phyloP scores from a whole-genome alignment of 495 filamentous ascomycete genomes.

The Penicillium fimorum region DNA sequence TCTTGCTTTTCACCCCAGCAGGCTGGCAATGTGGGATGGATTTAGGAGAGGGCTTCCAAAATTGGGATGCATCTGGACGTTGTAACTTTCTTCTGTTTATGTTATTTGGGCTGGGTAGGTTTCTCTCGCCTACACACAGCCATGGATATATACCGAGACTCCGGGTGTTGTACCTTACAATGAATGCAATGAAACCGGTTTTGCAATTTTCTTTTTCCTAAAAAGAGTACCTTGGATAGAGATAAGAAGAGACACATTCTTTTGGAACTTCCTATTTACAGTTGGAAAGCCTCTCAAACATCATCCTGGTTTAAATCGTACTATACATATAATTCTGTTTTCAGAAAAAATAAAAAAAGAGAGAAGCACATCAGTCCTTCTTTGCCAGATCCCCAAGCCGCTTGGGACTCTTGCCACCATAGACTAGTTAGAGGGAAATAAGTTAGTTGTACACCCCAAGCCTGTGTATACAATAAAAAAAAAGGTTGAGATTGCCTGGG shows the following conservation, averaged over 20 bases:
- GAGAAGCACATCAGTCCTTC: conserved; percentile 1
- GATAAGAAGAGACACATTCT: background rate
- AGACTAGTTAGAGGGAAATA: conserved; percentile 16
- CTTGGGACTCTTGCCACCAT: conserved; percentile 19
- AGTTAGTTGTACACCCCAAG: background rate
- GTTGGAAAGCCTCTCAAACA: background rate
- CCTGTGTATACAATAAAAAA: background rate
- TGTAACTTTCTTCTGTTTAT: conserved; percentile 6
- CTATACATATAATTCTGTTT: background rate
- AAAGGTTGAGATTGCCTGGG: background rate
- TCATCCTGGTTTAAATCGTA: background rate
- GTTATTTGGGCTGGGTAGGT: conserved; percentile 1
- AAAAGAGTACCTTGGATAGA: background rate
- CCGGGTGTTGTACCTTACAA: background rate
- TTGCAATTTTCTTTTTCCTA: background rate
- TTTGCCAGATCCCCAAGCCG: background rate
- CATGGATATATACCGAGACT: conserved; percentile 12
- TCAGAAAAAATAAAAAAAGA: background rate
- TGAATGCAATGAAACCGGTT: conserved; percentile 1
- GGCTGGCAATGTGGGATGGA: conserved; percentile 20
- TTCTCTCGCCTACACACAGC: conserved; percentile 1
- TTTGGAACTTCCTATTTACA: conserved; percentile 5
- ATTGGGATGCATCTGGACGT: conserved; percentile 6
- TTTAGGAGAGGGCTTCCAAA: background rate
- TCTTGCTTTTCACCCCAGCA: conserved; percentile 18